Evolutionary conservation across 2,329 filamentous ascomycete genomes (phyloP), one percentile per base, ranked within the genome.

Genomic region (Sordariomycetes sp.): DNA sequence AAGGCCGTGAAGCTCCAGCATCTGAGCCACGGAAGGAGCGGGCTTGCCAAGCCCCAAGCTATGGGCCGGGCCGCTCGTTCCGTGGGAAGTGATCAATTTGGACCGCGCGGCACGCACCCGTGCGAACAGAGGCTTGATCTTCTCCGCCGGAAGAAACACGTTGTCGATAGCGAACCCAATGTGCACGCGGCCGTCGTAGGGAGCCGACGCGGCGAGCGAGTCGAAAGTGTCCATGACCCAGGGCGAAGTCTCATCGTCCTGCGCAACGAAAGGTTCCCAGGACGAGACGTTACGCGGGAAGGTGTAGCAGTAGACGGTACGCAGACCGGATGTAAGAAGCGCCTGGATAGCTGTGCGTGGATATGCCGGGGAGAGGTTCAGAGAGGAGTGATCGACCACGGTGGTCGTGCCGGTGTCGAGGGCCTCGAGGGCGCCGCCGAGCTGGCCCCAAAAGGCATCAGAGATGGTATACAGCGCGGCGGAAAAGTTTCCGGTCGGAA

Each of bases 371-470:
- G 58, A 53, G 20, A 58, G 48, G 59, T 61, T 62, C 22, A 56
- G 51, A 46, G 58, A 57, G 10, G 61, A 59, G 34, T 61, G 61
- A 16, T 64, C 59, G 20, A 62, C 52, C 3, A 60, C 59, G 0
- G 72, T 74, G 0, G 75, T 77, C 7, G 71, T 74, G 0, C 75
- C 75, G 1, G 67, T 71, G 46, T 76, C 71, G 6, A 76, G 61
- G 10, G 66, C 64, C 61, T 76, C 74, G 18, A 75, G 63, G n/a
- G 66, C 66, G 2, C 74, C 75, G 11, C 67, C 70, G 4, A 76
- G 63, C 59, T 74, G 64, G n/a, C 74, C 74, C 70, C 75, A 76
- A 64, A 76, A 79, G 3, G 77, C 64, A 59, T 80, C 78, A 2
- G 73, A 66, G 1, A 61, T 25, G 7, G 43, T 32, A 32, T 43